phyloP scores from a whole-genome alignment of 306 rosid genomes.

The Delonix regia region DNA sequence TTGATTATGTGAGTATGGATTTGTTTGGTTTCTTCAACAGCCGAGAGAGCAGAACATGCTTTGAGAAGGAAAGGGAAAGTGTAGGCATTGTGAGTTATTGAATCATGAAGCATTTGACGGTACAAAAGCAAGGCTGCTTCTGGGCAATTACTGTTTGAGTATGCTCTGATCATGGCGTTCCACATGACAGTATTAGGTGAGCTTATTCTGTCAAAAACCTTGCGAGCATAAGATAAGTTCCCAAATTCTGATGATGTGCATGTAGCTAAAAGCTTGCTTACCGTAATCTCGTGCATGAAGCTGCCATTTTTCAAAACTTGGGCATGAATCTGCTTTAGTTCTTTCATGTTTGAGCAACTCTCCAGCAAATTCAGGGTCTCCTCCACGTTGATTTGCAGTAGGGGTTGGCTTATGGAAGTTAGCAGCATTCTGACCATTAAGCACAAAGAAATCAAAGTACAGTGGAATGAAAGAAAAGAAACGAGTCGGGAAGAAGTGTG shows the following conservation, averaged over 20 bases:
- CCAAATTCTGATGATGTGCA: slow-evolving; percentile 51
- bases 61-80: slow-evolving; percentile 78
- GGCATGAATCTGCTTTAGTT: slow-evolving; percentile 69
- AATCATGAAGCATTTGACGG: slow-evolving; percentile 55
- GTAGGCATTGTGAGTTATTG: slow-evolving; percentile 57
- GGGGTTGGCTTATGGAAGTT: slow-evolving; percentile 23
- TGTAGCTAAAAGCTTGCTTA: slow-evolving; percentile 51
- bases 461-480: background rate
- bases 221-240: slow-evolving; percentile 50
- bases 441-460: slow-evolving; percentile 4
- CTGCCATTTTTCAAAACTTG: slow-evolving; percentile 55
- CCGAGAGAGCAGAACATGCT: slow-evolving; percentile 62
- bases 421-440: slow-evolving; percentile 35
- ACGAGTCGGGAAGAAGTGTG: too few relatives aligned
- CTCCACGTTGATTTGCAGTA: slow-evolving; percentile 37
- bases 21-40: slow-evolving; percentile 58
- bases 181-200: slow-evolving; percentile 62
- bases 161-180: slow-evolving; percentile 69
- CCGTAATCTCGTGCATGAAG: slow-evolving; percentile 26
- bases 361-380: slow-evolving; percentile 52
- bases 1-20: slow-evolving; percentile 61
- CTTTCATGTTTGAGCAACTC: slow-evolving; percentile 62
- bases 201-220: slow-evolving; percentile 55
- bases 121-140: slow-evolving; percentile 59
- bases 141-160: slow-evolving; percentile 54